phyloP scores from a whole-genome alignment of 2,329 filamentous ascomycete species.

The Aspergillus candidus region DNA sequence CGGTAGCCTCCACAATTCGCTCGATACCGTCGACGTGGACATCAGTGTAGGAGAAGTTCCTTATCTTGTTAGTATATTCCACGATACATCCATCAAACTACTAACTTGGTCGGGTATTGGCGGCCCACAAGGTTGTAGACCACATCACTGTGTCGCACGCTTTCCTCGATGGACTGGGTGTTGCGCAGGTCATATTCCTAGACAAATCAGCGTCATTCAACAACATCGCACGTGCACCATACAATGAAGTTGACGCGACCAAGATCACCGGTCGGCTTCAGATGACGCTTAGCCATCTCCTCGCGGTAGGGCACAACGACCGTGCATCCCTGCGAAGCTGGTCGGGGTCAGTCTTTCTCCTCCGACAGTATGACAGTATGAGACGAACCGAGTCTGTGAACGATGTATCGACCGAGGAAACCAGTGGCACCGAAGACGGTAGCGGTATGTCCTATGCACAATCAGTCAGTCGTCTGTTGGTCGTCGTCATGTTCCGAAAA shows the following conservation, averaged over 20 bases:
- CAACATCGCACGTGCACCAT: slow-evolving; percentile 8
- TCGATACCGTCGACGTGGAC: slow-evolving; percentile 89
- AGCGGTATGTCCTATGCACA: slow-evolving; percentile 71
- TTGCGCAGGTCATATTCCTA: slow-evolving; percentile 94
- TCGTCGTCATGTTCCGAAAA: slow-evolving; percentile 10
- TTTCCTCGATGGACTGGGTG: slow-evolving; percentile 91
- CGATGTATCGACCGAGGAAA: slow-evolving; percentile 92
- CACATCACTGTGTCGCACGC: slow-evolving; percentile 91
- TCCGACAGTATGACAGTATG: slow-evolving; percentile 15
- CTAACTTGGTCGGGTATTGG: slow-evolving; percentile 91
- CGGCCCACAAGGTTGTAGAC: slow-evolving; percentile 95
- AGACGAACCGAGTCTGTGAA: slow-evolving; percentile 75
- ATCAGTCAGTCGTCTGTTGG: slow-evolving; percentile 20
- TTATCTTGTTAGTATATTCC: slow-evolving; percentile 46
- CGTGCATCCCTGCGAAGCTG: slow-evolving; percentile 87
- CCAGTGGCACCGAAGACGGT: slow-evolving; percentile 98
- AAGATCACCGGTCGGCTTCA: slow-evolving; percentile 93
- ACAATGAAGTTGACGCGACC: slow-evolving; percentile 84
- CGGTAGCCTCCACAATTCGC: slow-evolving; percentile 86
- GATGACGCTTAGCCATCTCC: slow-evolving; percentile 94
- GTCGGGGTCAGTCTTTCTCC: slow-evolving; percentile 25
- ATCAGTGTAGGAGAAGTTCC: slow-evolving; percentile 89
- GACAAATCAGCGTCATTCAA: no score
- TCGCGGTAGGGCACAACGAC: slow-evolving; percentile 91
- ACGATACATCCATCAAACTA: slow-evolving; percentile 5